phyloP scores from a whole-genome alignment of 257 asterid species.

The Rehmannia glutinosa region DNA sequence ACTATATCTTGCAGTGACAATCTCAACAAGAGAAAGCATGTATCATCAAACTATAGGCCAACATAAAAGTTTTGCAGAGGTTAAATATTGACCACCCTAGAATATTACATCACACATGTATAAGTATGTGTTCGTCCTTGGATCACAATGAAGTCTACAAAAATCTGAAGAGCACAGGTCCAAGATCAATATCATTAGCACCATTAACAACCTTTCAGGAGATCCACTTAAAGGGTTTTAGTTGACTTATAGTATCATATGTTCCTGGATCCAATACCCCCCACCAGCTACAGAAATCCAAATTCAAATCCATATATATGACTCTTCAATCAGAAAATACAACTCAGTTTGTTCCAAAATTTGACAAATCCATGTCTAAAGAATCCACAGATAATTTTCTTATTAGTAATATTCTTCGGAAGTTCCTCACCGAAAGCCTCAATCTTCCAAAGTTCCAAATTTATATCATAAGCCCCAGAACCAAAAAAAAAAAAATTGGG shows the following conservation, averaged over 20 bases:
- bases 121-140: neutral
- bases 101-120: slow-evolving; percentile 3
- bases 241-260: neutral
- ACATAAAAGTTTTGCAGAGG: neutral
- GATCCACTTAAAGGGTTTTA: neutral
- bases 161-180: neutral
- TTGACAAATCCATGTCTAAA: neutral
- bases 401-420: neutral
- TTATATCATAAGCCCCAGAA: neutral
- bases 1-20: slow-evolving; percentile 9
- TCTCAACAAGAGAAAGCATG: neutral
- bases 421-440: neutral
- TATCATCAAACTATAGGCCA: neutral
- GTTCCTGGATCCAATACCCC: neutral
- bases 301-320: neutral
- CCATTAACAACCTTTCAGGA: too few species aligned
- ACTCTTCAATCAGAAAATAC: neutral
- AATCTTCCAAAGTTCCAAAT: neutral
- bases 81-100: neutral
- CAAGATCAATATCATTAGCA: too few species aligned
- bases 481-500: neutral
- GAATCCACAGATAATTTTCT: neutral
- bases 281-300: neutral
- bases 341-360: neutral
- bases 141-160: neutral